These are phyloP conservation scores for Beauveria sp. DNA, from an alignment of 2,329 filamentous ascomycete species.

Conservation along the genomic window DNA sequence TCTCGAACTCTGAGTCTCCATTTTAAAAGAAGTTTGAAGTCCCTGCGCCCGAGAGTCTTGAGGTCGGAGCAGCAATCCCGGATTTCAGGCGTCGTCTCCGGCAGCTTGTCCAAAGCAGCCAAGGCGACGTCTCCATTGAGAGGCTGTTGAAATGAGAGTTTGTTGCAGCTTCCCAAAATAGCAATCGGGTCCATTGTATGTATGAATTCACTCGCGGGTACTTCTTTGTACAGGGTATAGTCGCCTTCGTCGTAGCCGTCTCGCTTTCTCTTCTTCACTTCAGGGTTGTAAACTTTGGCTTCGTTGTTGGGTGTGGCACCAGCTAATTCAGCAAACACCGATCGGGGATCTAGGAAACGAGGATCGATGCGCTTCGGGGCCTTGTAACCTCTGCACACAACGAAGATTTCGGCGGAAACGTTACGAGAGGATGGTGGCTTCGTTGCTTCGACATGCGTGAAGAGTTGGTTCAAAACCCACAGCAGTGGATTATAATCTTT, in stretches of 20 bases:
- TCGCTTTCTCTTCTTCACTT: slow-evolving; percentile 94
- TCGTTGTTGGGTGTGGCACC: slow-evolving; percentile 88
- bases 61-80: slow-evolving; percentile 71
- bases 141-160: slow-evolving; percentile 74
- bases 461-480: slow-evolving; percentile 97
- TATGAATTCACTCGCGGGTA: slow-evolving; percentile 84
- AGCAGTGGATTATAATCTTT: slow-evolving; percentile 95
- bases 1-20: slow-evolving; percentile 89
- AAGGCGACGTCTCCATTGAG: slow-evolving; percentile 77
- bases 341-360: slow-evolving; percentile 79
- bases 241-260: slow-evolving; percentile 97
- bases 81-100: slow-evolving; percentile 81
- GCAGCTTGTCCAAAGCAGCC: slow-evolving; percentile 75
- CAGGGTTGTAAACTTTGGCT: slow-evolving; percentile 95
- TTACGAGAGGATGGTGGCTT: slow-evolving; percentile 95
- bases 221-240: slow-evolving; percentile 85
- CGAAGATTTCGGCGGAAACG: slow-evolving; percentile 97
- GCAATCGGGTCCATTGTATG: slow-evolving; percentile 89
- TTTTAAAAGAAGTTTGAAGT: slow-evolving; percentile 82
- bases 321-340: slow-evolving; percentile 88
- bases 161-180: slow-evolving; percentile 80
- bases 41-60: slow-evolving; percentile 85
- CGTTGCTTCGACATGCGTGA: slow-evolving; percentile 90
- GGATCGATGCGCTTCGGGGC: slow-evolving; percentile 90
- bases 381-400: slow-evolving; percentile 92